phyloP scores from a whole-genome alignment of 2,329 filamentous ascomycete genomes.

The Zymoseptoria passerinii region DNA sequence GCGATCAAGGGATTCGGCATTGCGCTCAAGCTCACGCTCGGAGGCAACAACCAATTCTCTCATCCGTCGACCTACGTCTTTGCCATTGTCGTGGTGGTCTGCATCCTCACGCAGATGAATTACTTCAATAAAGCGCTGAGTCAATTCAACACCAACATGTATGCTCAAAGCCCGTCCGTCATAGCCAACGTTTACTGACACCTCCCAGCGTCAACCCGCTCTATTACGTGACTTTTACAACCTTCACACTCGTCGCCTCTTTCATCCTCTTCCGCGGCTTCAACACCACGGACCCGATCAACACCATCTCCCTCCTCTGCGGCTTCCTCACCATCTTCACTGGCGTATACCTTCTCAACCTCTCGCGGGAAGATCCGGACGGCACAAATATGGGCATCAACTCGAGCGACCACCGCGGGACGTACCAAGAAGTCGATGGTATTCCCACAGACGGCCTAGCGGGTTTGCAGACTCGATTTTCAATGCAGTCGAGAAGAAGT shows the following conservation, averaged over 20 bases:
- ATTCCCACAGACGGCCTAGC: constrained; percentile 88
- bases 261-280: constrained; percentile 95
- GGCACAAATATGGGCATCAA: constrained; percentile 56
- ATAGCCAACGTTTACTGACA: not conserved
- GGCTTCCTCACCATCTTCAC: constrained; percentile 94
- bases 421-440: constrained; percentile 53
- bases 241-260: constrained; percentile 83
- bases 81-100: constrained; percentile 82
- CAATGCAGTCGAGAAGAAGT: constrained; percentile 83
- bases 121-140: constrained; percentile 99
- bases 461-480: constrained; percentile 78
- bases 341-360: constrained; percentile 88
- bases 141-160: constrained; percentile 97
- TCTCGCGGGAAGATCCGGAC: constrained; percentile 86
- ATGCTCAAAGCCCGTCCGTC: constrained; percentile 31
- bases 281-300: constrained; percentile 86
- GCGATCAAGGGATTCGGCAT: constrained; percentile 98
- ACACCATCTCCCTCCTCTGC: constrained; percentile 83
- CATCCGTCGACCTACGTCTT: constrained; percentile 97
- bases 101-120: constrained; percentile 98
- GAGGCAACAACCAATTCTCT: constrained; percentile 88
- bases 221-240: constrained; percentile 97
- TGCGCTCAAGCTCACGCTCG: constrained; percentile 88
- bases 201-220: constrained; percentile 73
- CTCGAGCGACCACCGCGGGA: constrained; percentile 30